Evolutionary conservation across 306 rosid species (phyloP), one percentile per base, ranked within the genome.

Genomic region (Lathyrus aphaca): DNA sequence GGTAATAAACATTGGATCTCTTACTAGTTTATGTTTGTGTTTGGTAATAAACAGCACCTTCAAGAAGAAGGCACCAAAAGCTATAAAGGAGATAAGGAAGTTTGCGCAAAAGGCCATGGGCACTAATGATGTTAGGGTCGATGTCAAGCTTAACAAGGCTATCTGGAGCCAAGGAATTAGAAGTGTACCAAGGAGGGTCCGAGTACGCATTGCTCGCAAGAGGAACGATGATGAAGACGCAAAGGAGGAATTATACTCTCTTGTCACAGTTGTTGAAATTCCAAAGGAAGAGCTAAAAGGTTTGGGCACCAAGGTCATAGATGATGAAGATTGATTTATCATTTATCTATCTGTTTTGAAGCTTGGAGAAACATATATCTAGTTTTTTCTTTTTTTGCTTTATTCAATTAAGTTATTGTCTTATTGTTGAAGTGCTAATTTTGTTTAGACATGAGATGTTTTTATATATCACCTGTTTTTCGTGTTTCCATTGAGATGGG

Each of bases 131-230:
- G 98, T 90, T 0, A 86, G 98, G 27, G 98, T 93, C 10, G 98
- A 93, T 74, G 98, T 93, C 71, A 93, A 90, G 84, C 69, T 93
- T 73, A 93, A 93, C 85, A 93, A 90, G 86, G 82, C 65, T 6
- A 86, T 93, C 43, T 93, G 98, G 98, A 93, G 98, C 81, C 85
- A 88, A 71, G 98, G 98, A 0, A 93, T 93, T 78, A 78, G 98
- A 62, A 90, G 98, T 78, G 98, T 93, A 13, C 98, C 98, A 6
- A 90, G 96, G 79, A 88, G 98, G 76, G 70, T 90, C 29, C 81
- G 98, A 80, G 98, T 93, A 6, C 93, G 98, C 5, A 85, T 93
- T 77, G 96, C 97, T n/a, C 96, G 98, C 71, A 90, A 90, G 94
- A 88, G 98, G 68, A 93, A 93, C 1, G 97, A 93, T 1, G 98